Evolutionary conservation across 75 land plant species (phyloP).

Genomic region (Selaginella tamariscina): DNA sequence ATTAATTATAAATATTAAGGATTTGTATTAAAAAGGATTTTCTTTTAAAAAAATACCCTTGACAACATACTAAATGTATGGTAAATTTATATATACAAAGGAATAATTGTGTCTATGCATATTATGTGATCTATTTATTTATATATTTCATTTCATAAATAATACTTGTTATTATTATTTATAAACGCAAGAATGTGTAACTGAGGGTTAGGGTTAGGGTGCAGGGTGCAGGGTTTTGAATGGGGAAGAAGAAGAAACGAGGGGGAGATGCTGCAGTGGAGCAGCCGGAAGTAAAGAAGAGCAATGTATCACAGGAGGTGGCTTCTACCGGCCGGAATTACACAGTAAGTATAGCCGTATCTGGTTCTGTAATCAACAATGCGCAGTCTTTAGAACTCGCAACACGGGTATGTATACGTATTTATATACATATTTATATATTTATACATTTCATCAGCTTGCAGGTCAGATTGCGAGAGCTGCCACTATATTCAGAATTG

Average conservation of each 20-base stretch:
- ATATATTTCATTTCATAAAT: no score
- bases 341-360: constrained; percentile 73
- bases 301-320: constrained; percentile 1
- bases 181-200: not conserved
- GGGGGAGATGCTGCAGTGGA: not conserved
- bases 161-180: not conserved
- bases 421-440: no score
- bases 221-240: not conserved
- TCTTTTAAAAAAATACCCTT: no score
- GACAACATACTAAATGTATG: no score
- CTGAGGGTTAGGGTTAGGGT: not conserved
- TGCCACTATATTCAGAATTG: constrained; percentile 75
- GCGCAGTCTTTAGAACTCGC: constrained; percentile 79
- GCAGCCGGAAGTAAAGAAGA: constrained; percentile 10
- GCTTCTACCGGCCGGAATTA: constrained; percentile 8
- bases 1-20: no score
- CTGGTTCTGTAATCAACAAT: constrained; percentile 83
- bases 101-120: no score
- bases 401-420: constrained; percentile 39
- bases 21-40: no score
- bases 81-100: no score
- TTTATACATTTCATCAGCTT: constrained; percentile 60
- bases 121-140: no score
- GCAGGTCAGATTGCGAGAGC: constrained; percentile 98
- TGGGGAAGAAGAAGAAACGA: not conserved